A percentile compares a stretch with the other conserved stretches of the same genome.
Evolutionary conservation across 23 red algal species (phyloP).

Genomic region (Gracilaria domingensis): DNA sequence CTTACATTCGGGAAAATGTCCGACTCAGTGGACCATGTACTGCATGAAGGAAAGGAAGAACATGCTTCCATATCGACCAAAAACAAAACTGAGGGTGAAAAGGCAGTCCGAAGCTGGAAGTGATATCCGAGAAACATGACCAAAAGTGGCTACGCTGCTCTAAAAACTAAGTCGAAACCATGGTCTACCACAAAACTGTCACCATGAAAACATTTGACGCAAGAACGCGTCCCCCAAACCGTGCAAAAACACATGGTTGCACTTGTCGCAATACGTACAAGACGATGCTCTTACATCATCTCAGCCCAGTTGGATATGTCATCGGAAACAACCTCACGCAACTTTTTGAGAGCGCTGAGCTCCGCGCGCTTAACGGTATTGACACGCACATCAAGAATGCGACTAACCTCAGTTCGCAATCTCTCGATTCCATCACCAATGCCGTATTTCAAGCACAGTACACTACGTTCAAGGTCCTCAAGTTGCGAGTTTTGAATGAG

Average conservation of each 20-base stretch:
- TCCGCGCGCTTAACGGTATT: slow-evolving; percentile 53
- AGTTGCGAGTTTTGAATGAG: slow-evolving; percentile 47
- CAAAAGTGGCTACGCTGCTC: neutral
- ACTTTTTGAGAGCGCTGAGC: slow-evolving; percentile 54
- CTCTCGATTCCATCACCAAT: slow-evolving; percentile 58
- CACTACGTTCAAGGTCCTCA: slow-evolving; percentile 57
- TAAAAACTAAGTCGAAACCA: neutral
- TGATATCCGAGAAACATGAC: neutral
- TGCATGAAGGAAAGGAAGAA: too few species aligned
- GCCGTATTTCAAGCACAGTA: slow-evolving; percentile 66
- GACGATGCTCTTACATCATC: slow-evolving; percentile 24
- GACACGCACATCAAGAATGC: slow-evolving; percentile 60
- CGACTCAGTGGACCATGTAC: too few species aligned
- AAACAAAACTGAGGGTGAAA: neutral
- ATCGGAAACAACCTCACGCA: slow-evolving; percentile 34
- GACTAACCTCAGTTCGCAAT: slow-evolving; percentile 43
- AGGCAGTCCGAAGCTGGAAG: neutral
- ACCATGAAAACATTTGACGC: neutral
- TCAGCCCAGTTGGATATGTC: slow-evolving; percentile 57
- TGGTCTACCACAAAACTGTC: neutral
- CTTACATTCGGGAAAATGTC: too few species aligned
- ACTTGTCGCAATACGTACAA: neutral
- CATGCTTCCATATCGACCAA: neutral
- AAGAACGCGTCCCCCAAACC: neutral
- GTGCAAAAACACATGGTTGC: neutral